A percentile compares a stretch with the other conserved stretches of the same genome.
Evolutionary conservation across 148 eudicot species (phyloP).

Genomic region (Chenopodium formosanum): DNA sequence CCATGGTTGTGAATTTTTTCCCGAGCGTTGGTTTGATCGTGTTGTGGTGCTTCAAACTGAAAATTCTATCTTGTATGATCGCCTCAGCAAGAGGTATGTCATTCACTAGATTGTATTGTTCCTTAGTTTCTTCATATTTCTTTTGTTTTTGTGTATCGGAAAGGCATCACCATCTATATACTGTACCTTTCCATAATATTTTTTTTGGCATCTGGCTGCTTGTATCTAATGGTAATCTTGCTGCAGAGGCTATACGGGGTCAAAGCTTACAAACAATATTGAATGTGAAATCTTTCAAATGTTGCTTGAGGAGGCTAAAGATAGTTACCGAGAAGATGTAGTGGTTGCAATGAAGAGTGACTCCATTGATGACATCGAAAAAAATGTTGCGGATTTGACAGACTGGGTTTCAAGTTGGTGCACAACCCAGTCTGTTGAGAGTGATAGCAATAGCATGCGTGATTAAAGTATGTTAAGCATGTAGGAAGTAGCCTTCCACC

Average conservation of each 20-base stretch:
- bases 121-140: neutral
- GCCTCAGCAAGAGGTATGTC: slow-evolving; percentile 65
- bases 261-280: slow-evolving; percentile 75
- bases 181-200: neutral
- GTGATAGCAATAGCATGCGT: slow-evolving; percentile 33
- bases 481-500: neutral
- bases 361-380: slow-evolving; percentile 59
- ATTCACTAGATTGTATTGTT: neutral
- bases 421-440: slow-evolving; percentile 16
- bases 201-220: neutral
- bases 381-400: slow-evolving; percentile 51
- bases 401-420: slow-evolving; percentile 67
- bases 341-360: slow-evolving; percentile 63
- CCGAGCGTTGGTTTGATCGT: slow-evolving; percentile 91
- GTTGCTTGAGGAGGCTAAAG: slow-evolving; percentile 76
- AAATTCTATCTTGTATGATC: slow-evolving; percentile 81
- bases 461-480: slow-evolving; percentile 11
- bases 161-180: neutral
- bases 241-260: slow-evolving; percentile 71
- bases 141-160: neutral
- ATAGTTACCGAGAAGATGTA: slow-evolving; percentile 56
- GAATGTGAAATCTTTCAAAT: slow-evolving; percentile 86
- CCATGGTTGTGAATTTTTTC: slow-evolving; percentile 97
- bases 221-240: slow-evolving; percentile 1
- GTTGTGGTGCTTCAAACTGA: slow-evolving; percentile 91